These are phyloP conservation scores for Gonapodya sp. DNA, from an alignment of 192 early-diverging fungal species.

Conservation along the genomic window DNA sequence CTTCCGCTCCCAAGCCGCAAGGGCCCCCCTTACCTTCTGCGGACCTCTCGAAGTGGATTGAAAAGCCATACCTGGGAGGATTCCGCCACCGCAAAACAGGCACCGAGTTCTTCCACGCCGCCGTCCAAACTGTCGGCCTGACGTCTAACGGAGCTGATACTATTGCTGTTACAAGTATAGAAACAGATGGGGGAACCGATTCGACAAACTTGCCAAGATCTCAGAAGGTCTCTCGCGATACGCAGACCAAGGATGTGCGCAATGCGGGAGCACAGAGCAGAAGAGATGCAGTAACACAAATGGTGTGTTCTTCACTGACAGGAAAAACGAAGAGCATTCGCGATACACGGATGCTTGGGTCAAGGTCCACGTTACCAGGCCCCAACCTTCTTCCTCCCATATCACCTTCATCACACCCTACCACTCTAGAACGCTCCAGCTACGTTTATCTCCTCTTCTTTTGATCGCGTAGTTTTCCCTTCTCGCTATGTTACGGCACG, in stretches of 20 bases:
- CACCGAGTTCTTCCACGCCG: slow-evolving; percentile 38
- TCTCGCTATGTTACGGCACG: slow-evolving; percentile 29
- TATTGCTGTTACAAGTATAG: background rate
- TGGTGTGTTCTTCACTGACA: slow-evolving; percentile 25
- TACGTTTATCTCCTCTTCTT: slow-evolving; percentile 25
- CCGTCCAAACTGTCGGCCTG: slow-evolving; percentile 44
- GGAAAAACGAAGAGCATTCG: background rate
- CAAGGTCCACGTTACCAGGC: no score
- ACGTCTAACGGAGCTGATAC: slow-evolving; percentile 39
- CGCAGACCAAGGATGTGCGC: slow-evolving; percentile 38
- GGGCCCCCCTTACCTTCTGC: background rate
- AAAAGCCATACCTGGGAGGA: slow-evolving; percentile 42
- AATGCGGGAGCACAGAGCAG: slow-evolving; percentile 29
- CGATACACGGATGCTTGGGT: background rate
- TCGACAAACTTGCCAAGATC: slow-evolving; percentile 18
- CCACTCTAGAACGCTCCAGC: slow-evolving; percentile 29
- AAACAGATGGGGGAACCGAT: background rate
- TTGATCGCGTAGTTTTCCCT: slow-evolving; percentile 27
- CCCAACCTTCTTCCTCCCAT: background rate
- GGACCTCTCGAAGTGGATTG: background rate
- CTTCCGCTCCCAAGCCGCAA: background rate
- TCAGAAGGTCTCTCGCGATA: slow-evolving; percentile 43
- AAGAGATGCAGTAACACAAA: slow-evolving; percentile 37
- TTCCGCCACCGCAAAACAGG: slow-evolving; percentile 28
- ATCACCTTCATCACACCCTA: background rate